Evolutionary conservation across 2,329 filamentous ascomycete species (phyloP), one percentile per base, ranked within the genome.

Genomic region (Lecanicillium sp.): DNA sequence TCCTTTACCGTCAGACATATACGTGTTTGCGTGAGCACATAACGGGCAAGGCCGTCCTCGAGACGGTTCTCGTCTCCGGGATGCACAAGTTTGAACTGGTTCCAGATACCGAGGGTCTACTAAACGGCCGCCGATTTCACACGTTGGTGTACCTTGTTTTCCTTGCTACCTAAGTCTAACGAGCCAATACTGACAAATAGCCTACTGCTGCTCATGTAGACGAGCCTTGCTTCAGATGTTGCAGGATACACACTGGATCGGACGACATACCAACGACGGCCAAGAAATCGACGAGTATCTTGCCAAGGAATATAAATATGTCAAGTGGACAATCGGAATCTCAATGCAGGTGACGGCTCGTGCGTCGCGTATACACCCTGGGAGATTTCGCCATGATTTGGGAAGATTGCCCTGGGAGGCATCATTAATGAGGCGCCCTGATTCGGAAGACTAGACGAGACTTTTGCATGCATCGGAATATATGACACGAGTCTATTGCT

Each of bases 61-160:
- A 39, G 20, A 39, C 26, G 9, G 6, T 23, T 7, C 20, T 46
- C 14, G 19, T 39, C 35, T 21, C 32, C 17, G 35, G 44, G 12
- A 39, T 33, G 35, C 44, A 46, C 44, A 46, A 46, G 6, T 46
- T 12, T 15, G 26, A 46, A 20, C n/a, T 46, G 35, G 15, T 24
- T 19, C 9, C 32, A 2, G 26, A 14, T 5, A 9, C 36, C 12
- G 21, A 19, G 26, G 35, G 44, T 19, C 23, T 12, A 8, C 44
- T 39, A 3, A 11, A 12, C 11, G 44, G 44, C 5, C 35, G 35
- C 7, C 44, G 44, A n/a, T 14, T 23, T 20, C 44, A 39, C 10
- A 39, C 32, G 44, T 46, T 5, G 24, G 44, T 39, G 5, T n/a
- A n/a, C 30, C 12, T 5, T 24, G 2, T n/a, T 29, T 26, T 11